Percentiles rank a stretch among this genome's conserved stretches.
phyloP scores from a whole-genome alignment of 106 monocot species.

The Dioscorea dumetorum region DNA sequence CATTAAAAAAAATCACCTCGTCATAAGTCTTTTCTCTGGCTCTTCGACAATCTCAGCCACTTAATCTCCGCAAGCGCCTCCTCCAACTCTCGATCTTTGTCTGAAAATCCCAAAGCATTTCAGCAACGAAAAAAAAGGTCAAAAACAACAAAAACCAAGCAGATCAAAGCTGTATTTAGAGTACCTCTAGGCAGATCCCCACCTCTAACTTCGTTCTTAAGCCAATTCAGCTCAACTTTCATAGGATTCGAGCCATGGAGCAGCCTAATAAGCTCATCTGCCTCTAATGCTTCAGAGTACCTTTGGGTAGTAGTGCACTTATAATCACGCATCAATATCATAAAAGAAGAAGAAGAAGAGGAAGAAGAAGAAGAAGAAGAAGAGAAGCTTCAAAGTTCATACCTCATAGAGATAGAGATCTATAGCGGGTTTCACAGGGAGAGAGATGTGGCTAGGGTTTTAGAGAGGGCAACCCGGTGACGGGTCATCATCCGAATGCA shows the following conservation, averaged over 20 bases:
- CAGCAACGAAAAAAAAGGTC: not conserved
- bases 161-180: conserved; percentile 12
- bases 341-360: no score
- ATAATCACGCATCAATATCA: no score
- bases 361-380: no score
- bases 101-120: conserved; percentile 20
- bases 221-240: conserved; percentile 66
- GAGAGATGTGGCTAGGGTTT: no score
- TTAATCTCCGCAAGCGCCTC: conserved; percentile 91
- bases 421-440: no score
- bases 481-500: no score
- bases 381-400: no score
- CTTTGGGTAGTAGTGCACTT: no score
- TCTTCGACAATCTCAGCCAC: conserved; percentile 80
- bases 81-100: conserved; percentile 92
- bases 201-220: conserved; percentile 88
- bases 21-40: conserved; percentile 89
- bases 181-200: no score
- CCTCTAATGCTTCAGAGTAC: no score
- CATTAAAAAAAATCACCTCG: conserved; percentile 38
- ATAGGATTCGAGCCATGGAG: conserved; percentile 85
- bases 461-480: no score
- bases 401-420: no score
- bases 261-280: conserved; percentile 65
- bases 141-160: not conserved